Evolutionary conservation across 139 green algal genomes (phyloP), one percentile per base, ranked within the genome.

Genomic region (Bryopsis sp.): DNA sequence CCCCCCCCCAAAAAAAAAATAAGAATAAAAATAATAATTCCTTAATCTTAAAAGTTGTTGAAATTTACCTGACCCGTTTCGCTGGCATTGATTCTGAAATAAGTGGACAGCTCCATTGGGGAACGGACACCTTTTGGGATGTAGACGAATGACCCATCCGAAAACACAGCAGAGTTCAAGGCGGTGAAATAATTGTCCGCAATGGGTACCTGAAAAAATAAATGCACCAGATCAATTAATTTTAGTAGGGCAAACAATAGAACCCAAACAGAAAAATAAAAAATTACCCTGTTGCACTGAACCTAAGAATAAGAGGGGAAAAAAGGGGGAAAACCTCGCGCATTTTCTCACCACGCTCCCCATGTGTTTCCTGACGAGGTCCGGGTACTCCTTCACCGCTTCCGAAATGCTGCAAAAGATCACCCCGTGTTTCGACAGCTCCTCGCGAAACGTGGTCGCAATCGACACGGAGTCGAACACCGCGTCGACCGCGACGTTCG

Each of bases 381-480:
- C 95, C 0, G 95, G 95, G 75, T 96, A 96, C 64, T 98, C 91
- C 37, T 84, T 82, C 5, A 99, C 82, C 0, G 95, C 95, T 72
- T 99, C 95, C 4, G 76, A 89, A 74, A 99, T 97, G 73, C 75
- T 90, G 80, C 88, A 96, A 82, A 99, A 99, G 71, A 99, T 91
- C 34, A 99, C 91, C 47, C 95, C 95, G 3, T 82, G 80, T 80
- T 98, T 94, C 1, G 66, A 75, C 64, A 99, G 80, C 74, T 99
- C 95, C 70, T 90, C 88, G 58, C 83, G 78, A 78, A 99, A 99
- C 24, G 95, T 99, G 19, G 95, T 99, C 24, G 90, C 93, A 54
- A 99, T 98, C 62, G 94, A 99, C 1, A 97, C 93, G 1, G 81
- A 93, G 79, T 99, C 95, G 74, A 99, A 99, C 35, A 99, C 95